Base-by-base conservation (phyloP, 257 asterid genomes). In the Petunia secreta region DNA sequence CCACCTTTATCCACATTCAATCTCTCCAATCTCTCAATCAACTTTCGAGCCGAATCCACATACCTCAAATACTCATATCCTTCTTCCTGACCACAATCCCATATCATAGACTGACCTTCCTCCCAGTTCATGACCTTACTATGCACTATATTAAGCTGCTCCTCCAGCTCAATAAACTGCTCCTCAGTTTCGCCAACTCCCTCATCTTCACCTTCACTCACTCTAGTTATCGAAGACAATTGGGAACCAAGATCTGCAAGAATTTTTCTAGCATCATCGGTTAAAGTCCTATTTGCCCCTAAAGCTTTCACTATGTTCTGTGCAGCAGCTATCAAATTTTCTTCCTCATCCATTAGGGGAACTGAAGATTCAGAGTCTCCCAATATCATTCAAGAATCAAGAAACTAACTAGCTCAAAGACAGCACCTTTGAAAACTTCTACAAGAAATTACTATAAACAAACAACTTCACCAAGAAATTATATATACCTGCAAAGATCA, bases 11-110 rank as follows among this genome's bases (percentile, higher is more conserved):
- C 73, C 4, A 75, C 38, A 80, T 87, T 78, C 85, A 84, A 83
- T 75, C 75, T 83, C 87, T 91, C 97, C 87, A 93, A 85, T 11
- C 82, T 60, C 67, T 92, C 92, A 4, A 78, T 88, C 87, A 93
- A 67, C 54, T 87, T 92, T 8, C 90, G 93, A 81, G 86, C 86
- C 76, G 91, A 95, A 44, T 92, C 95, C 4, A 89, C 97, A 3
- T 89, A 89, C 75, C 85, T 92, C 85, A 95, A 77, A 83, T 92
- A 95, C 44, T 90, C 92, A 68, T 84, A 78, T 16, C 88, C 93
- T 80, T 91, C 99, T 36, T 88, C 93, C 8, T 90, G 88, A 54
- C 96, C 94, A 82, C 85, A 89, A 82, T 95, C 99, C 97, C 96
- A 93, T 77, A 95, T 90, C 91, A 89, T 87, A 15, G 94, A 86